Base-by-base conservation (phyloP, 306 rosid genomes). In the Trifolium fragiferum region DNA sequence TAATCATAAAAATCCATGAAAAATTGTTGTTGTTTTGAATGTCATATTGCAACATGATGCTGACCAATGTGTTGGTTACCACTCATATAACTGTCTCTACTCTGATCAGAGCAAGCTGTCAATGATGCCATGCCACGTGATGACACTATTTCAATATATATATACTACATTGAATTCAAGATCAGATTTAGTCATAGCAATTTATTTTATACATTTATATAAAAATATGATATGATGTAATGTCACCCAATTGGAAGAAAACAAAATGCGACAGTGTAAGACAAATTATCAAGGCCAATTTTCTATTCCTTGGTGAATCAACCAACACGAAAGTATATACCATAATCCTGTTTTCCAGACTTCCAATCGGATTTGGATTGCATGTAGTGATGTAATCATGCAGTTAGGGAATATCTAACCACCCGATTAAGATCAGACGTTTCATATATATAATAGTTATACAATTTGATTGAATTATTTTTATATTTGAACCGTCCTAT, bases 81-180 rank as follows among this genome's bases (percentile, higher is more conserved):
- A 77, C 63, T 58, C 33, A 61, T 76, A n/a, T 40, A 38, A 40
- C n/a, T n/a, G n/a, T n/a, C n/a, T n/a, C n/a, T n/a, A n/a, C 73
- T 76, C 62, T 73, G 67, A 30, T 58, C 71, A 80, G 49, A 73
- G 64, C 73, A 81, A 80, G 87, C 78, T 77, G 85, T 78, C 85
- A 77, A 49, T 77, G 15, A 80, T 72, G 81, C 70, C 63, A 61
- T 76, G 80, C 76, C 80, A 84, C 75, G 77, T 77, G 82, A 80
- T 37, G 62, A 38, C 37, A 72, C 20, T 51, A 65, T 51, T 25
- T 41, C 30, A 54, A 43, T 73, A 27, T 7, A 66, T 37, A 37
- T 40, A n/a, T n/a, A n/a, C n/a, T n/a, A 6, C 49, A 25, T 70
- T 70, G 49, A 18, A 66, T 59, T 50, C 14, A 8, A 41, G 12